Base-by-base conservation (phyloP, 108 stramenopile genomes). In the Skeletonema costatum region DNA sequence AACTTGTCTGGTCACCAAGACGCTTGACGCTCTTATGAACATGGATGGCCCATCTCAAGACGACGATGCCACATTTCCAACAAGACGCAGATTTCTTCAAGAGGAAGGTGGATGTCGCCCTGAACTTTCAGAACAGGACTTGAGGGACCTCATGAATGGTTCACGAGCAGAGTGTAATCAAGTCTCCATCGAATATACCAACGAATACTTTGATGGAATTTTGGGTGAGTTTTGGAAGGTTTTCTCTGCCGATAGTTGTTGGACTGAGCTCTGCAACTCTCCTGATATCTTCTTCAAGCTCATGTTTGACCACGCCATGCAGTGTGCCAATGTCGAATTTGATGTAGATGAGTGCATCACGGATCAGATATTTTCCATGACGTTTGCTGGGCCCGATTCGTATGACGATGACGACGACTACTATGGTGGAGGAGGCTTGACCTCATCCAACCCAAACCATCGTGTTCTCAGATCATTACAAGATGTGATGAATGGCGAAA, bases 291-390 rank as follows among this genome's bases (percentile, higher is more conserved):
- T 56, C 9, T 0, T 25, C 25, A 56, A 56, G 7, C 16, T 56
- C 21, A 25, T 56, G 53, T 56, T 56, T 25, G 53, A 56, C 2
- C 25, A 56, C 21, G 53, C 53, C 16, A n/a, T 46, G 44, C 59
- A 66, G 35, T 76, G 75, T 35, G 67, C 75, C 60, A 56, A 68
- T 12, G 75, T 76, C 16, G 33, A 68, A 4, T 21, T 68, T 30
- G 75, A 76, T 62, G 42, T 76, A 46, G 66, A 67, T 32, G 8
- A 68, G 33, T 76, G 75, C 38, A 67, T 68, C 62, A 60, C 7
- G 44, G 63, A 70, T 64, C 42, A 66, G 21, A 33, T 74, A 44
- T 3, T 75, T 42, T 12, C 39, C 8, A 67, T 67, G 9, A 25
- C 50, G 25, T 32, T 58, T 67, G 13, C 4, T 13, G 66, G 17